Percentiles rank a stretch among this genome's conserved stretches.
These are phyloP conservation scores for Ustilago xerochloae DNA, from an alignment of 1,284 basidiomycete genomes.

Conservation along the genomic window DNA sequence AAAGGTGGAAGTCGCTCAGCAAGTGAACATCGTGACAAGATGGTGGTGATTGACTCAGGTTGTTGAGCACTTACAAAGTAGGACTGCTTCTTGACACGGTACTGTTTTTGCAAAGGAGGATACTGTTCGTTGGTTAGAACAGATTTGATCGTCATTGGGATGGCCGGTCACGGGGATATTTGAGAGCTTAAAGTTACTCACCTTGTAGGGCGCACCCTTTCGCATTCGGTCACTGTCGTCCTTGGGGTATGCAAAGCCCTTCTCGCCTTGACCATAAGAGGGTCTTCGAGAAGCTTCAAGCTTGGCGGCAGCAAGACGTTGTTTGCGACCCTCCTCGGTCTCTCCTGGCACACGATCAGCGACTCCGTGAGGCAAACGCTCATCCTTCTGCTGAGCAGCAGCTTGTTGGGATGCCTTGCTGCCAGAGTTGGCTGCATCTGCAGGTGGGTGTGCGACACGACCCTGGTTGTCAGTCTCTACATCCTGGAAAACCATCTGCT, in stretches of 20 bases:
- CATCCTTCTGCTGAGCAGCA: conserved; percentile 15
- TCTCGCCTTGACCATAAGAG: conserved; percentile 53
- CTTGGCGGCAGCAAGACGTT: conserved; percentile 58
- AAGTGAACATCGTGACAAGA: not conserved
- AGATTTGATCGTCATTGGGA: conserved; percentile 29
- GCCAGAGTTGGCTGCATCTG: conserved; percentile 7
- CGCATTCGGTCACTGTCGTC: conserved; percentile 60
- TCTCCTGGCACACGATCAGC: conserved; percentile 59
- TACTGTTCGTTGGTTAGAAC: conserved; percentile 57
- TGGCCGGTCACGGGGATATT: not conserved
- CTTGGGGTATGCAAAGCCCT: conserved; percentile 59
- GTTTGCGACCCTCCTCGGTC: conserved; percentile 55
- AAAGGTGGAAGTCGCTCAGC: not conserved
- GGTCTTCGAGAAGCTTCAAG: conserved; percentile 53
- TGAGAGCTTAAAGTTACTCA: conserved; percentile 12
- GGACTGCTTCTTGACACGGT: conserved; percentile 59
- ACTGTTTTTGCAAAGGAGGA: conserved; percentile 60
- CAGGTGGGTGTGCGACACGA: conserved; percentile 50
- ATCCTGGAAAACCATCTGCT: conserved; percentile 55
- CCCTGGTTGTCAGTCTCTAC: conserved; percentile 53
- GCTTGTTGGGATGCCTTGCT: conserved; percentile 16
- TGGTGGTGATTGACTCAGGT: too few relatives aligned
- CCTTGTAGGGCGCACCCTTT: conserved; percentile 62
- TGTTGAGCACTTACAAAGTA: conserved; percentile 53
- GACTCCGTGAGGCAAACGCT: conserved; percentile 43